phyloP scores from a whole-genome alignment of 2,329 filamentous ascomycete genomes.

The Aspergillus fructus region DNA sequence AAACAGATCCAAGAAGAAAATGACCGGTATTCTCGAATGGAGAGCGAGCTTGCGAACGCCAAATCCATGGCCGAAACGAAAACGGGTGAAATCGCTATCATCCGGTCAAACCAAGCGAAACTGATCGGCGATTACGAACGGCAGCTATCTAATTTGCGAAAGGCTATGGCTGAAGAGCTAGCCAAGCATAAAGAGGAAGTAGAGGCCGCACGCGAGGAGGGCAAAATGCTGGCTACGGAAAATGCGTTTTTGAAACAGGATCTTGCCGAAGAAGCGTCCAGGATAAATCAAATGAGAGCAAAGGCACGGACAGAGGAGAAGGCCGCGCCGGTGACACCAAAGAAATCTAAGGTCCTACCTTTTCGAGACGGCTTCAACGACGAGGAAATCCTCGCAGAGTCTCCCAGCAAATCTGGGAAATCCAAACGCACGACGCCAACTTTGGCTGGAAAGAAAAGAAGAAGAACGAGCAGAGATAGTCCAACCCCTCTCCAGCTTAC shows the following conservation, averaged over 20 bases:
- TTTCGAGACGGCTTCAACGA: conserved; percentile 65
- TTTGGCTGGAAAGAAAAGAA: conserved; percentile 59
- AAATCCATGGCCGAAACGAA: conserved; percentile 49
- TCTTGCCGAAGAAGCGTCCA: conserved; percentile 54
- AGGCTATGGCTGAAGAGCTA: conserved; percentile 53
- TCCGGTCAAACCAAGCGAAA: conserved; percentile 58
- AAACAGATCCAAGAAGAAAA: conserved; percentile 40
- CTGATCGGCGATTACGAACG: conserved; percentile 54
- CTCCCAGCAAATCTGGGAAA: conserved; percentile 53
- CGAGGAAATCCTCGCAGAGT: conserved; percentile 56
- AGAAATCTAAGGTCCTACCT: conserved; percentile 47
- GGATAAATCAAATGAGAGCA: conserved; percentile 42
- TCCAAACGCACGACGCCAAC: conserved; percentile 56
- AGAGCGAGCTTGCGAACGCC: conserved; percentile 38
- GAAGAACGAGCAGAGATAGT: conserved; percentile 52
- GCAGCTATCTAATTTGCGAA: conserved; percentile 53
- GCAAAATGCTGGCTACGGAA: conserved; percentile 57
- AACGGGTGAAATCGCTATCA: conserved; percentile 61
- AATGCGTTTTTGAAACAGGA: conserved; percentile 63
- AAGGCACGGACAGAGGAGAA: conserved; percentile 38
- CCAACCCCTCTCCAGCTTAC: conserved; percentile 49
- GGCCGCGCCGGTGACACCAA: conserved; percentile 50
- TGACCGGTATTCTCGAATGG: conserved; percentile 39
- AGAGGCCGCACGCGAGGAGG: conserved; percentile 54
- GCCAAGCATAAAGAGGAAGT: conserved; percentile 56